Base-by-base conservation (phyloP, 768 basidiomycete genomes). In the Asterophora lycoperdoides region DNA sequence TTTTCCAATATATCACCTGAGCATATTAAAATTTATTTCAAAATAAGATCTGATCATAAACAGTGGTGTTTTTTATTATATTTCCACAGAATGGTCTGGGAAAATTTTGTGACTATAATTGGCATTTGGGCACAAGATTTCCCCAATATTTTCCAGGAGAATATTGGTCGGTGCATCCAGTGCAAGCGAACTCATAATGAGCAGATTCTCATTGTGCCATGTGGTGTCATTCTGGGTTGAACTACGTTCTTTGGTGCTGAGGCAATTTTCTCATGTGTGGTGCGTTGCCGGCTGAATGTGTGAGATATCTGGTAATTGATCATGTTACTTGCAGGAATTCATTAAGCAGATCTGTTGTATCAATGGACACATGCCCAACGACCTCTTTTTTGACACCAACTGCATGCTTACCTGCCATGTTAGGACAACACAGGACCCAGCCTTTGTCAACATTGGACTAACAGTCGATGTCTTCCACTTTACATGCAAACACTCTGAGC, bases 381-480 rank as follows among this genome's bases (percentile, higher is more conserved):
- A 62, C 33, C 49, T 66, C 2, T 66, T 66, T 54, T 62, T 61
- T 41, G 64, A 69, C 45, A 67, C 56, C 42, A 64, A 61, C 36
- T 48, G 53, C 30, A n/a, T 15, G 11, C 33, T 49, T 43, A 37
- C 23, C 5, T 47, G 29, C 20, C 29, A 29, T 10, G 6, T 29
- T 29, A 13, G 8, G 54, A 36, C 28, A 18, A 18, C 41, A 49
- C 34, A 26, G 9, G 29, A 23, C 60, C 26, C 23, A 4, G 33
- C 55, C 43, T 67, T 67, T 33, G 48, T 56, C 1, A 4, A 48
- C 20, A 46, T 52, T 41, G 58, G 51, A 0, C 59, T 70, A 7
- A 57, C 65, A 8, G 67, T 71, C 3, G 65, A 71, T 50, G 65
- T 70, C 3, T 71, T 68, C 33, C 68, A 71, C 45, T 69, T 66